Conservation (phyloP, 805 yeast genomes). For the Saccharomycodes ludwigii region DNA sequence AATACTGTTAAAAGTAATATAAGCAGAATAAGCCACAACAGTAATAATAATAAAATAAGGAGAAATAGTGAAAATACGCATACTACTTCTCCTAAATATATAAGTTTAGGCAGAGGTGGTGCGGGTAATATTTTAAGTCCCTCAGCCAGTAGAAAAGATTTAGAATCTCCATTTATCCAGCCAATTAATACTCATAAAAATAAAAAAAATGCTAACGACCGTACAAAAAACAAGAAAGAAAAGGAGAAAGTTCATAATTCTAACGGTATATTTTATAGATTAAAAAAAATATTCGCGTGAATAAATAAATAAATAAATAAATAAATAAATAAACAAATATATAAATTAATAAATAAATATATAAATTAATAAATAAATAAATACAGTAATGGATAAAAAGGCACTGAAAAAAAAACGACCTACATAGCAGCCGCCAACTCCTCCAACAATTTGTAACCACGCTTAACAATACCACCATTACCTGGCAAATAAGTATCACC, state of each 20-base stretch:
- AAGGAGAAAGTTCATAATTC: too few relatives aligned
- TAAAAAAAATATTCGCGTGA: constrained; percentile 12
- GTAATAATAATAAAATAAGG: too few relatives aligned
- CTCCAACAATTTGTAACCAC: constrained; percentile 66
- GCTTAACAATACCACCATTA: constrained; percentile 81
- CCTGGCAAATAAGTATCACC: constrained; percentile 81
- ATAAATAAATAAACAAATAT: too few relatives aligned
- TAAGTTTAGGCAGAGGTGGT: constrained; percentile 24
- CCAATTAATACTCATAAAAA: constrained; percentile 1
- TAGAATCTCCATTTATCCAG: too few relatives aligned
- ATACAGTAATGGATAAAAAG: too few relatives aligned
- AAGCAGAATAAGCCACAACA: too few relatives aligned
- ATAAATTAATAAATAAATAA: too few relatives aligned
- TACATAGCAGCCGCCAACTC: constrained; percentile 57
- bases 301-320: constrained; percentile 1
- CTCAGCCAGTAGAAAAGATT: constrained; percentile 8
- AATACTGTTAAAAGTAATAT: too few relatives aligned
- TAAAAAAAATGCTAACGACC: constrained; percentile 5
- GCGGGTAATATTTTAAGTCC: constrained; percentile 25
- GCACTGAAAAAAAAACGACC: too few relatives aligned
- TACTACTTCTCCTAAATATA: too few relatives aligned
- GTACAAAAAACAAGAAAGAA: constrained; percentile 4
- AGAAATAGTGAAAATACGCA: too few relatives aligned
- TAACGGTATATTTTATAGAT: constrained; percentile 10
- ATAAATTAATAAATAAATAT: too few relatives aligned